These are phyloP conservation scores for Tricholoma sp. DNA, from an alignment of 768 basidiomycete genomes.

Conservation along the genomic window DNA sequence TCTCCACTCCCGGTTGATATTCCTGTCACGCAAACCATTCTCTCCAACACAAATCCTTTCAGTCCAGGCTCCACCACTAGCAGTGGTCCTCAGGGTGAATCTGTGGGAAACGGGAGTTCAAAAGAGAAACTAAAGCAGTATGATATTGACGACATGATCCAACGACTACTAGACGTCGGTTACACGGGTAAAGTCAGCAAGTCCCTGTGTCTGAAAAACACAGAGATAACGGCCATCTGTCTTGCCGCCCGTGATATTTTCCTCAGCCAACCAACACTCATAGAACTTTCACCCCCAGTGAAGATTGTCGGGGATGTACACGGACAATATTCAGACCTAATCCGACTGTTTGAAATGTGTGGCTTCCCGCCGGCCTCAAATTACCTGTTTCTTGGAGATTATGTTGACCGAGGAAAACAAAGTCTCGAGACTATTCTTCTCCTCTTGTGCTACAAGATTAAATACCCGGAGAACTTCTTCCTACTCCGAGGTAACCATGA, in stretches of 20 bases:
- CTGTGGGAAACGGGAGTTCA: conserved; percentile 36
- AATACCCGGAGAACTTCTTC: conserved; percentile 99
- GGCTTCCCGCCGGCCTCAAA: conserved; percentile 97
- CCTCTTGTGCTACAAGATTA: conserved; percentile 98
- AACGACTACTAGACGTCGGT: conserved; percentile 90
- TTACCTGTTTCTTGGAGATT: conserved; percentile 98
- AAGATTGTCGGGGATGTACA: conserved; percentile 99
- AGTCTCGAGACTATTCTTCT: conserved; percentile 97
- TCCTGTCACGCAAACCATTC: conserved; percentile 78
- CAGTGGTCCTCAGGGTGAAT: conserved; percentile 35
- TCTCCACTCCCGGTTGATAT: conserved; percentile 64
- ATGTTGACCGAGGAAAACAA: conserved; percentile 98
- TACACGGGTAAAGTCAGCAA: conserved; percentile 99
- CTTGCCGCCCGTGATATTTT: conserved; percentile 95
- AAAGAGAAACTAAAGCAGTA: conserved; percentile 66
- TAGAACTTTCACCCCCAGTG: conserved; percentile 96
- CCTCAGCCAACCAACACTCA: conserved; percentile 91
- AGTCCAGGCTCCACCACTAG: conserved; percentile 47
- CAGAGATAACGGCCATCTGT: conserved; percentile 92
- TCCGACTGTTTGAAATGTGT: conserved; percentile 98
- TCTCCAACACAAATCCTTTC: conserved; percentile 59
- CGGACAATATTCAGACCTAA: conserved; percentile 98
- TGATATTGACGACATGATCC: conserved; percentile 98
- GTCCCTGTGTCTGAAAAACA: conserved; percentile 90
- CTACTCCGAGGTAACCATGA: conserved; percentile 97